phyloP scores from a whole-genome alignment of 2,329 filamentous ascomycete genomes.

The Neonectria hederae region DNA sequence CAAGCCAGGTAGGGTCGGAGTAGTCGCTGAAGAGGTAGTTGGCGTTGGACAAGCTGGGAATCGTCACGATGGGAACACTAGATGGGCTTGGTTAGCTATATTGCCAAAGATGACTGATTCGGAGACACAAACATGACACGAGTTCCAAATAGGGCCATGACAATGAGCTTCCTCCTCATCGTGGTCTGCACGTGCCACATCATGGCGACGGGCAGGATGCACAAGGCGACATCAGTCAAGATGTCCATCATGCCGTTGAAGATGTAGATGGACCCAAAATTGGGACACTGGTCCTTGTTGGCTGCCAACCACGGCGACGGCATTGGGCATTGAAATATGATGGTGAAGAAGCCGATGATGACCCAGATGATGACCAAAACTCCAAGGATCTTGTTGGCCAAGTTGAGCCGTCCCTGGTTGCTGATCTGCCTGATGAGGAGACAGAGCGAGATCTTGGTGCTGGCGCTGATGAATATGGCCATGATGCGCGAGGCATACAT shows the following conservation, averaged over 20 bases:
- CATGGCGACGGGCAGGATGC: conserved; percentile 33
- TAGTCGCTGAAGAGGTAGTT: conserved; percentile 28
- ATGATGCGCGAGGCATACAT: conserved; percentile 35
- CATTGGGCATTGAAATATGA: conserved; percentile 29
- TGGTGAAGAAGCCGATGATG: conserved; percentile 26
- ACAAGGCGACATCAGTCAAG: conserved; percentile 28
- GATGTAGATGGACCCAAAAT: conserved; percentile 24
- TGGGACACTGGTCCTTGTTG: conserved; percentile 21
- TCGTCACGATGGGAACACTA: conserved; percentile 33
- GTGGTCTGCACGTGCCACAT: conserved; percentile 40
- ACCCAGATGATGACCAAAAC: conserved; percentile 23
- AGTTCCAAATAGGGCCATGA: conserved; percentile 34
- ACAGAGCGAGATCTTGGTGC: conserved; percentile 35
- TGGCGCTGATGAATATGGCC: conserved; percentile 28
- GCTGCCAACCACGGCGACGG: conserved; percentile 31
- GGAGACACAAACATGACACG: conserved; percentile 30
- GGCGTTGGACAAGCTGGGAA: conserved; percentile 28
- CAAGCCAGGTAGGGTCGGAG: conserved; percentile 29
- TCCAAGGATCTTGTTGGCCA: conserved; percentile 27
- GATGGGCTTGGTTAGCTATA: not conserved
- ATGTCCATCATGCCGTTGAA: conserved; percentile 35
- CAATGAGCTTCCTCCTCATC: conserved; percentile 27
- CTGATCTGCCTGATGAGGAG: conserved; percentile 38
- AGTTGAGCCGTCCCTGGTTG: conserved; percentile 24
- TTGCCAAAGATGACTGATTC: too few relatives aligned